A percentile compares a stretch with the other conserved stretches of the same genome.
Conservation (phyloP, 306 rosid genomes). For the Cicer chorassanicum region DNA sequence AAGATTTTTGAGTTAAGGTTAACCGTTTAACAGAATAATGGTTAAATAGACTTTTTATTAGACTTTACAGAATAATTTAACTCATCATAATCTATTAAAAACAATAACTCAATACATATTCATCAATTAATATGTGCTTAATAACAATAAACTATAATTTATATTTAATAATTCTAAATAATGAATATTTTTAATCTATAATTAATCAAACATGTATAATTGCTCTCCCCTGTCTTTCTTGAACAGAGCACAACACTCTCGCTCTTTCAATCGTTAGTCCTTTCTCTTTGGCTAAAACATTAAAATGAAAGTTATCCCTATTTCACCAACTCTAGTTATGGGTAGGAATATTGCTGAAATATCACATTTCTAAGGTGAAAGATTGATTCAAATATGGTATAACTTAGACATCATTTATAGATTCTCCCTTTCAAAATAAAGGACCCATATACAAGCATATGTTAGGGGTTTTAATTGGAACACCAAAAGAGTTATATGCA, state of each 20-base stretch:
- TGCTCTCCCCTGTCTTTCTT: conserved; percentile 10
- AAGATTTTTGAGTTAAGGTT: no score
- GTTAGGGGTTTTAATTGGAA: not conserved
- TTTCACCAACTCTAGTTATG: conserved; percentile 21
- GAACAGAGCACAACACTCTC: not conserved
- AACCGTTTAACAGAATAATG: no score
- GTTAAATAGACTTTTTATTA: no score
- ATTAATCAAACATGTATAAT: not conserved
- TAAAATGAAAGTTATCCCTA: not conserved
- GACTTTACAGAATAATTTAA: no score
- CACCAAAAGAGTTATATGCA: no score
- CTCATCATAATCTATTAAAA: no score
- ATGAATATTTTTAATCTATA: no score
- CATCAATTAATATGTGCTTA: no score
- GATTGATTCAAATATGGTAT: conserved; percentile 31
- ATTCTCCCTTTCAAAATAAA: conserved; percentile 4
- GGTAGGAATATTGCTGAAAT: conserved; percentile 12
- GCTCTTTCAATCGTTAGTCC: not conserved
- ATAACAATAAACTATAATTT: no score
- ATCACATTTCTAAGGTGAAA: conserved; percentile 33
- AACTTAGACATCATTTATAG: conserved; percentile 29
- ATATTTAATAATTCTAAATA: no score
- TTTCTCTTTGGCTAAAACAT: conserved; percentile 17
- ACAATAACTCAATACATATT: no score
- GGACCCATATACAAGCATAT: not conserved